Evolutionary conservation across 495 filamentous ascomycete genomes (phyloP), one percentile per base, ranked within the genome.

Genomic region (Daldinia concentrica): DNA sequence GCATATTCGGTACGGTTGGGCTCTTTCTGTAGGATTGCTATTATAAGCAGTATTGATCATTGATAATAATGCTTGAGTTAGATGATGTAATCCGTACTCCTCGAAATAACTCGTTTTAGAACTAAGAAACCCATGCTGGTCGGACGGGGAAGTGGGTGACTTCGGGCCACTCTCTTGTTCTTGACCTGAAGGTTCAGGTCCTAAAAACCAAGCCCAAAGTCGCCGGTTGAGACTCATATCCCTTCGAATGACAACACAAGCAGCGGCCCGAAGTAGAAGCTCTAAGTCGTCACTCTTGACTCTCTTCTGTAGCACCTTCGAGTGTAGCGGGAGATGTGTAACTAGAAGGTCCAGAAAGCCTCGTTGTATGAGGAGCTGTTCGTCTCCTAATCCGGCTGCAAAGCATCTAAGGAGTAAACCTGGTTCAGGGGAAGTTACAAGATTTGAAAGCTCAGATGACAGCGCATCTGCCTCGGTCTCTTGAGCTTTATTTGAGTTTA

Each of bases 221-320:
- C 95, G 86, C 64, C 95, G 84, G 76, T 99, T 99, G 57, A 99
- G 82, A 73, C 94, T 94, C 95, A 98, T 98, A 55, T 99, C 95
- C 79, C 94, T 86, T 32, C 95, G 87, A 27, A 87, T 86, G 2
- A 97, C 92, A 43, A 99, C 94, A 0, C 92, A 90, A 6, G 88
- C 88, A 19, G 95, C 95, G 39, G 96, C 91, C 69, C 88, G 86
- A 26, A 97, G 85, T 8, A 99, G 84, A 14, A 90, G 88, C 71
- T 95, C 90, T 15, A 97, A 82, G 76, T 98, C 95, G 17, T 85
- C 85, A 14, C 83, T 75, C 29, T 89, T 90, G 32, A 95, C 89
- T 37, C 83, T 86, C 32, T 86, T 84, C 74, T 95, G 94, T 3
- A 99, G 78, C 1, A 98, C 88, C 39, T 88, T 85, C 29, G 93